Base-by-base conservation (phyloP, 306 rosid genomes). In the Herpetospermum pedunculosum region DNA sequence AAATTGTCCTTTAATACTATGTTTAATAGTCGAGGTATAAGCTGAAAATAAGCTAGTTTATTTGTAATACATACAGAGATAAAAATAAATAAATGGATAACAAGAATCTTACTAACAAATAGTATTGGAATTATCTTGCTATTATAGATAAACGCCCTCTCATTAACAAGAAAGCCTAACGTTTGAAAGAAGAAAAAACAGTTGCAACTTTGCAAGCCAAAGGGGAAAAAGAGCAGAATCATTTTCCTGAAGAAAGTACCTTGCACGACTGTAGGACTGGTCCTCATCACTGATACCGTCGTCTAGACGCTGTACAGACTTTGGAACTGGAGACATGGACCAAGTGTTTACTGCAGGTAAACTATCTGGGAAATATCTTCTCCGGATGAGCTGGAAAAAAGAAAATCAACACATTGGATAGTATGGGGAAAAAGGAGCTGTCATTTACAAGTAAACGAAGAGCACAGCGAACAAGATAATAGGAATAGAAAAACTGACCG, bases 341-440 rank as follows among this genome's bases (percentile, higher is more conserved):
- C 99, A 89, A 28, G 89, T 63, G 69, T 52, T 84, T 58, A 85
- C 78, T 71, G 83, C 80, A 43, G 96, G 90, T 73, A 70, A 77
- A 75, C 90, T 94, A 76, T 95, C 99, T 25, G 99, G 80, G 83
- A 91, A 91, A 80, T 95, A 95, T 76, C 97, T 87, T 80, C 97
- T 89, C 80, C 95, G 82, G 81, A 95, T 91, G 83, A 95, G 86
- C 99, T 95, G 85, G 54, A 81, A 85, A 55, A n/a, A 38, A 35
- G 15, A 11, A 44, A 57, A 19, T 8, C 8, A 41, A 55, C 62
- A 72, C 43, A 72, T 50, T 18, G 55, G 26, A 47, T 16, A 28
- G 21, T 34, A 46, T n/a, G 16, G 67, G 34, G 29, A 53, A 67
- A 50, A 53, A 19, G 34, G 30, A 53, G 59, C 34, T 21, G 12